Base-by-base conservation (phyloP, 768 basidiomycete genomes). In the Leccinum imitatum region DNA sequence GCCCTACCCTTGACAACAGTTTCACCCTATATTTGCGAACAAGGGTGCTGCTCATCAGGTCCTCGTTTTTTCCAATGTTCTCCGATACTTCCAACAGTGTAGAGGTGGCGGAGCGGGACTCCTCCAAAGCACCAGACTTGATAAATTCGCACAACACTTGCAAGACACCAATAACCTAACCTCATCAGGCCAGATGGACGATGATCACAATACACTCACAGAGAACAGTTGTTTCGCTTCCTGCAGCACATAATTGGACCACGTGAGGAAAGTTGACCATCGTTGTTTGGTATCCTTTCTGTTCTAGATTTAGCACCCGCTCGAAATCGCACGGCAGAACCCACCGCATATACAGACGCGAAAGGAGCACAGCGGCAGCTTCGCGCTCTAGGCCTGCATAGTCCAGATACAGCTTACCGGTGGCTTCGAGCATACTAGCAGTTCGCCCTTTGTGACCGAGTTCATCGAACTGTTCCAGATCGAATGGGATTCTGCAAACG, bases 401-500 rank as follows among this genome's bases (percentile, higher is more conserved):
- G 4, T 72, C 71, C 9, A 95, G 77, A 65, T 85, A 82, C 5
- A 66, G 65, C 65, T 82, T 89, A 0, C 84, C 89, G 3, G 86
- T 70, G 1, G 67, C 62, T 64, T 95, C 87, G 3, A 95, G 75
- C 5, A 71, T 70, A 17, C 67, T 64, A 0, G 86, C 84, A 1
- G 90, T 91, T 50, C 79, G 71, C 11, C 85, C 83, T 23, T 69
- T 65, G n/a, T 76, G 70, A 3, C 78, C 79, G 10, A 65, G 68
- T 58, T 89, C 87, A 67, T 94, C 93, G 56, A 97, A 93, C 66
- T 93, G 90, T 31, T 85, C 81, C 41, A 99, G 78, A 69, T 92
- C 87, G 72, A 99, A 99, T 0, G 97, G 97, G 17, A 98, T 87
- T 77, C 91, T 93, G 77, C 91, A 90, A 52, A 97, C 89, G 23